A percentile compares a stretch with the other conserved stretches of the same genome.
Conservation (phyloP, 768 basidiomycete species). For the Pleurotus ostreatus region DNA sequence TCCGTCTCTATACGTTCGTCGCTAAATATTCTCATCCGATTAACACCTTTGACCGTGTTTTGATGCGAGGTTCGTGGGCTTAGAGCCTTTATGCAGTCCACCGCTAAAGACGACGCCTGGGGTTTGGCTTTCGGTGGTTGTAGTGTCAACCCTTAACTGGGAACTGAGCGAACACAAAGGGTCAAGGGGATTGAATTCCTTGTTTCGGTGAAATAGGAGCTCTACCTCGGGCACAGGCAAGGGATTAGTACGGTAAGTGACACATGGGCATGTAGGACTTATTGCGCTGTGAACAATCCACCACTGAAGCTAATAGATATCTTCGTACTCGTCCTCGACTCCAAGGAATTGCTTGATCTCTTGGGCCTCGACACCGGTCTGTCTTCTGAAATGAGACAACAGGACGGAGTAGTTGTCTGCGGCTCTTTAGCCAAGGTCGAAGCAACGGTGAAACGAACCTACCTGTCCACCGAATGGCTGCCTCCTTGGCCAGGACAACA, state of each 20-base stretch:
- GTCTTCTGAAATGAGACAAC: slow-evolving; percentile 61
- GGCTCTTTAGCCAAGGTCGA: neutral
- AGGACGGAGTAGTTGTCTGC: slow-evolving; percentile 73
- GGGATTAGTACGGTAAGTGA: neutral
- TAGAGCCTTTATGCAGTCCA: no score
- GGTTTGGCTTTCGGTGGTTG: no score
- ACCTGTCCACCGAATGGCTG: slow-evolving; percentile 89
- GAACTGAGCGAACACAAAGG: no score
- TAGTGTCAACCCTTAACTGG: no score
- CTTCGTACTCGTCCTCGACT: slow-evolving; percentile 74
- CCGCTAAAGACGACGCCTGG: no score
- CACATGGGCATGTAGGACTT: neutral
- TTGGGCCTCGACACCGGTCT: slow-evolving; percentile 50
- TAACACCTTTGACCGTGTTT: no score
- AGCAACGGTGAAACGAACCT: slow-evolving; percentile 17
- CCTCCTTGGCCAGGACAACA: slow-evolving; percentile 75
- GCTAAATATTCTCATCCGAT: no score
- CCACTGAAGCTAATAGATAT: slow-evolving; percentile 41
- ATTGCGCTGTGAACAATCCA: neutral
- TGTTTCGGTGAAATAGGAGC: neutral
- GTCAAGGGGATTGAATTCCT: neutral
- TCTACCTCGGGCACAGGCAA: neutral
- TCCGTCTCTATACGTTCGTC: no score
- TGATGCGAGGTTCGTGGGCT: no score
- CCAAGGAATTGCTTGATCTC: slow-evolving; percentile 68